phyloP scores from a whole-genome alignment of 2,329 filamentous ascomycete genomes.

The Pestalotiopsis sp. region DNA sequence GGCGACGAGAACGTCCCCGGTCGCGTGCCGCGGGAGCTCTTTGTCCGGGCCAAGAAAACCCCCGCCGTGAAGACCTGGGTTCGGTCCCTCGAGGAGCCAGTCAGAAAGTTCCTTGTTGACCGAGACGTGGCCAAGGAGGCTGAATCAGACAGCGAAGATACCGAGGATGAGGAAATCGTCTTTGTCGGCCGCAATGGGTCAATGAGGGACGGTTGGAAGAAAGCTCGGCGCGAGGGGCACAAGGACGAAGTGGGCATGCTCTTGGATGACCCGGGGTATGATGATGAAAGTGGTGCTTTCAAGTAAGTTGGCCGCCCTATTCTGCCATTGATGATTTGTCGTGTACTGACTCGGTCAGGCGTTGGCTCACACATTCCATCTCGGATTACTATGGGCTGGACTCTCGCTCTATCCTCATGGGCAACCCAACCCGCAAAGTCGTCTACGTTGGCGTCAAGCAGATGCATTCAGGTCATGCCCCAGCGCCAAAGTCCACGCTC shows the following conservation, averaged over 20 bases:
- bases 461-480: constrained; percentile 29
- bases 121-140: constrained; percentile 43
- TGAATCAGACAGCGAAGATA: constrained; percentile 27
- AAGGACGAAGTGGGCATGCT: constrained; percentile 65
- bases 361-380: constrained; percentile 92
- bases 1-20: constrained; percentile 48
- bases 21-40: constrained; percentile 77
- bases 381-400: constrained; percentile 88
- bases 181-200: constrained; percentile 76
- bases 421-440: constrained; percentile 71
- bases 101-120: constrained; percentile 73
- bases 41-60: constrained; percentile 77
- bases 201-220: constrained; percentile 56
- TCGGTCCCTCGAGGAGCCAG: constrained; percentile 81
- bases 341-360: constrained; percentile 48
- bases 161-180: constrained; percentile 70
- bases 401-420: constrained; percentile 78
- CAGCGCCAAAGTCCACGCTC: constrained; percentile 39
- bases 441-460: constrained; percentile 80
- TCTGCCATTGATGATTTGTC: constrained; percentile 19
- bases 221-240: constrained; percentile 58
- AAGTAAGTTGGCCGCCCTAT: constrained; percentile 59
- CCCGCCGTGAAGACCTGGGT: constrained; percentile 80
- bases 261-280: constrained; percentile 77
- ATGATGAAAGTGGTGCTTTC: constrained; percentile 73